Base-by-base conservation (phyloP, 352 stramenopile genomes). In the Pythium phragmitis region DNA sequence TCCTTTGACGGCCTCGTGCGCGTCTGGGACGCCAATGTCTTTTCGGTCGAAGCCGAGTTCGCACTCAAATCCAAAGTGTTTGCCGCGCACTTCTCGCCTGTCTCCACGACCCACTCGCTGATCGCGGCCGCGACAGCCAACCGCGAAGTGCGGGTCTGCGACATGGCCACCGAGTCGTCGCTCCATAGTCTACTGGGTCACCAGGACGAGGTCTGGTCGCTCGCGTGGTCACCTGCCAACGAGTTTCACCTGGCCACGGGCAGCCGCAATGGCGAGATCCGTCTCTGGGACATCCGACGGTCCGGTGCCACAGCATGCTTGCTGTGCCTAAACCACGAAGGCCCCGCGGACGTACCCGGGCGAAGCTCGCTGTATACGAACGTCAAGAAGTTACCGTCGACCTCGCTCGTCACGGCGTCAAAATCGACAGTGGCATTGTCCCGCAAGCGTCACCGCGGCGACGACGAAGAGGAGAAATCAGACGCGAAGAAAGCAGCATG, bases 211-310 rank as follows among this genome's bases (percentile, higher is more conserved):
- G 60, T 97, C 26, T 92, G 77, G 75, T 78, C 81, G 13, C 62
- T 96, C 21, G 80, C 85, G 19, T 97, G 89, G 89, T 89, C 86
- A 2, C 71, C 64, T 0, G 58, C 34, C 17, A 85, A 82, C 62
- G 88, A 96, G 65, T 94, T 86, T 67, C 48, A 94, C 11, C 64
- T 97, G 19, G 66, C 70, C 3, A 85, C 84, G 0, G 88, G 80
- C 14, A 75, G 74, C 12, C 68, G 76, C 66, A 73, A 85, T 59
- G 83, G 80, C 26, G 77, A 89, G 53, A 78, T 95, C 41, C 80
- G 87, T 17, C 56, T 97, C 28, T 97, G 89, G 89, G 89, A 97
- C 63, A 91, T 96, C 46, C 85, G 89, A 48, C 77, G 83, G 46
- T 96, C 87, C 0, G 89, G 89, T 19, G 67, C 83, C 1, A 94